These are phyloP conservation scores for Raphanus sativus DNA, from an alignment of 345 rosid species.

Conservation along the genomic window DNA sequence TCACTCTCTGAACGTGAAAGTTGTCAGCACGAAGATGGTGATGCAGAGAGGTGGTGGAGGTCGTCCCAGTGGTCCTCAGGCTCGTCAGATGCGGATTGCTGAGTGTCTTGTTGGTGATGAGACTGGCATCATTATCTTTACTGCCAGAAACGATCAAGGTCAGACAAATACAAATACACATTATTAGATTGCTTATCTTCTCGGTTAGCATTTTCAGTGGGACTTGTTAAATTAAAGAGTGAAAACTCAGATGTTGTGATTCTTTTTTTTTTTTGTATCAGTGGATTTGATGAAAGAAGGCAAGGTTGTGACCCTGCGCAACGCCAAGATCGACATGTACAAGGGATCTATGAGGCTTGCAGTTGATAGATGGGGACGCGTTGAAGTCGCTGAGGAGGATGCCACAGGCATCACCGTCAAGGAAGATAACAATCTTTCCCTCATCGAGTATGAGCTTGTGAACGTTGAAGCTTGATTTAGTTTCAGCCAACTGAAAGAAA, in stretches of 20 bases:
- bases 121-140: slow-evolving; percentile 83
- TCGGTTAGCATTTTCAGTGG: background rate
- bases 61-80: slow-evolving; percentile 67
- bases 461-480: slow-evolving; percentile 45
- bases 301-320: slow-evolving; percentile 57
- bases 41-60: slow-evolving; percentile 55
- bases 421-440: slow-evolving; percentile 78
- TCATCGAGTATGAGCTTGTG: slow-evolving; percentile 73
- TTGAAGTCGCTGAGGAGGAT: slow-evolving; percentile 49
- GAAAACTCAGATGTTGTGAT: background rate
- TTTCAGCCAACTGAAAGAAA: slow-evolving; percentile 1
- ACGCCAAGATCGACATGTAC: slow-evolving; percentile 76
- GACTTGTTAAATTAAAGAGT: background rate
- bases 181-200: background rate
- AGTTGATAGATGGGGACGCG: slow-evolving; percentile 68
- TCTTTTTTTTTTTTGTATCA: slow-evolving; percentile 37
- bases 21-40: slow-evolving; percentile 79
- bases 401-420: slow-evolving; percentile 61
- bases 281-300: slow-evolving; percentile 93
- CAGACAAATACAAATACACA: background rate
- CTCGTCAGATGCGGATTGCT: slow-evolving; percentile 80
- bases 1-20: slow-evolving; percentile 72
- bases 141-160: slow-evolving; percentile 98
- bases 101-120: slow-evolving; percentile 96
- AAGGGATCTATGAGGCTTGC: slow-evolving; percentile 88